These are phyloP conservation scores for Leishmania gerbilli DNA, from an alignment of 208 protist species.

Conservation along the genomic window DNA sequence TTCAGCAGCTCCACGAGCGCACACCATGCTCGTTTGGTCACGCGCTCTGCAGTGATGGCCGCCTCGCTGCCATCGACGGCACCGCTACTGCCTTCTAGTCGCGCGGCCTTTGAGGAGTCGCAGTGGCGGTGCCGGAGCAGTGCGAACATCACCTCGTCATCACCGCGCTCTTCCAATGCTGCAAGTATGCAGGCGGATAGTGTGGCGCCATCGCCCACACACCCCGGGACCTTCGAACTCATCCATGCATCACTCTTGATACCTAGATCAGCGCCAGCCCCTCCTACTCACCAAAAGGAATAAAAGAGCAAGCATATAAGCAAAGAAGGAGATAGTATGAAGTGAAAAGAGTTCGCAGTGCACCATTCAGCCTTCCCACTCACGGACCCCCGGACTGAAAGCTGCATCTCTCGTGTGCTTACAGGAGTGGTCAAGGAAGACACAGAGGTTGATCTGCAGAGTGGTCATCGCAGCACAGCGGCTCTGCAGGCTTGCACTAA, in stretches of 20 bases:
- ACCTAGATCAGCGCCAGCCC: background rate
- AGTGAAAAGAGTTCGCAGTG: background rate
- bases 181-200: constrained; percentile 18
- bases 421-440: background rate
- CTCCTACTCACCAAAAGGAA: background rate
- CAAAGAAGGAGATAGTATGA: background rate
- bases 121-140: constrained; percentile 3
- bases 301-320: background rate
- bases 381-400: background rate
- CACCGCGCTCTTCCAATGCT: constrained; percentile 13
- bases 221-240: background rate
- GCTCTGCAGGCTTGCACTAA: background rate
- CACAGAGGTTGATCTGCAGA: background rate
- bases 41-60: background rate
- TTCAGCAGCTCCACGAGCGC: constrained; percentile 13
- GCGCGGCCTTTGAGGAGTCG: background rate
- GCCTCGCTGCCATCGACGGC: background rate
- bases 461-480: background rate
- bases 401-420: background rate
- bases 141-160: constrained; percentile 24
- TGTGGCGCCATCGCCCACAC: constrained; percentile 6
- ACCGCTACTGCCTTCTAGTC: background rate
- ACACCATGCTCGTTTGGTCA: constrained; percentile 26
- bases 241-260: background rate
- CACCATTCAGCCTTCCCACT: background rate